phyloP scores from a whole-genome alignment of 2,329 filamentous ascomycete species.

The Pseudogymnoascus pannorum region DNA sequence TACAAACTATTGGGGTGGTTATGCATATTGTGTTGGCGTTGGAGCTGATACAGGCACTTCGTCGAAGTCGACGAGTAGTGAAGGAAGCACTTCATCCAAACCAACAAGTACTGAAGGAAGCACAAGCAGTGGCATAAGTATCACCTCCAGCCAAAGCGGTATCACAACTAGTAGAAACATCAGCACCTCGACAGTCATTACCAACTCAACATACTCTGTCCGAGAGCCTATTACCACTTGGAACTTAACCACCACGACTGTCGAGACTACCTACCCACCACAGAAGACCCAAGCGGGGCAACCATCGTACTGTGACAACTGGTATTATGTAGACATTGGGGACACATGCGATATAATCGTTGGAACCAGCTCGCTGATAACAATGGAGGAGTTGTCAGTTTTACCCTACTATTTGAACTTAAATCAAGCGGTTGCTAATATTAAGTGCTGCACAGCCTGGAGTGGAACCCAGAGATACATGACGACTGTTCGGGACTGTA shows the following conservation, averaged over 20 bases:
- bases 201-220: background rate
- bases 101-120: no score
- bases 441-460: background rate
- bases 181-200: background rate
- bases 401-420: no score
- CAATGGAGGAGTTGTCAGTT: no score
- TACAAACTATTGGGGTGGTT: slow-evolving; percentile 21
- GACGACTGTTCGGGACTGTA: background rate
- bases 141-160: background rate
- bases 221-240: background rate
- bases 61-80: background rate
- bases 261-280: background rate
- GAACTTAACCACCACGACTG: background rate
- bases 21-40: slow-evolving; percentile 25
- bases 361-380: no score
- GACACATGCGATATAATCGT: background rate
- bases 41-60: background rate
- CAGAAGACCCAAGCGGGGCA: background rate
- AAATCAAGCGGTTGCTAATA: no score
- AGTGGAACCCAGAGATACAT: background rate
- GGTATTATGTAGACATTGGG: background rate
- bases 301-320: background rate
- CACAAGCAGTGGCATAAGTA: no score
- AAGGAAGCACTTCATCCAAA: no score
- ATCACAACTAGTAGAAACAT: background rate